phyloP scores from a whole-genome alignment of 805 yeast species.

The Kuraishia molischiana region DNA sequence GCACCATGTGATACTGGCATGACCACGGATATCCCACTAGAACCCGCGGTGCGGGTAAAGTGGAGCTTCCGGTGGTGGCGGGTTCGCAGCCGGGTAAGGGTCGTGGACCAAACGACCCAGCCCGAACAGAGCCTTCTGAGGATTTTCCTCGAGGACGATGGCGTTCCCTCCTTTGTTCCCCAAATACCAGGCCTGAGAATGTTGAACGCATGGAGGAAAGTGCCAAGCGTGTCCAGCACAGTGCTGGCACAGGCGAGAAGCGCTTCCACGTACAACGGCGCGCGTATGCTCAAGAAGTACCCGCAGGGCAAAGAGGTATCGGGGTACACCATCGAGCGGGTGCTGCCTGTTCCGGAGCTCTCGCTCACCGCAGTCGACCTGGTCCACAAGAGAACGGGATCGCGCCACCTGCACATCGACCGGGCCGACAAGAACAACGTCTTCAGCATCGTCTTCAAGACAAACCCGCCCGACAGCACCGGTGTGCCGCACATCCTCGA shows the following conservation, averaged over 20 bases:
- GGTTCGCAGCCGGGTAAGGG: no score
- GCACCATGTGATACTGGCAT: no score
- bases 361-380: constrained; percentile 71
- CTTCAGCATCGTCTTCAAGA: constrained; percentile 81
- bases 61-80: no score
- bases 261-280: constrained; percentile 1
- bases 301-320: constrained; percentile 53
- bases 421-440: constrained; percentile 80
- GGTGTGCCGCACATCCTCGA: constrained; percentile 96
- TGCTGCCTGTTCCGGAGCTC: constrained; percentile 69
- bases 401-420: constrained; percentile 79
- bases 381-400: constrained; percentile 58
- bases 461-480: constrained; percentile 90
- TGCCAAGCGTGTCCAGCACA: no score
- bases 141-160: no score
- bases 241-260: no score
- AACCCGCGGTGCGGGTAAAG: no score
- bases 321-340: constrained; percentile 60
- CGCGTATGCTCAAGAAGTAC: constrained; percentile 29
- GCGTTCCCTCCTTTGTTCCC: no score
- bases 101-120: no score
- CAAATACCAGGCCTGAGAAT: no score
- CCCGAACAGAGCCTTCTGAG: no score
- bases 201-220: not conserved
- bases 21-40: no score